Evolutionary conservation across 2,329 filamentous ascomycete genomes (phyloP).

Genomic region (Fusarium bulbicola): DNA sequence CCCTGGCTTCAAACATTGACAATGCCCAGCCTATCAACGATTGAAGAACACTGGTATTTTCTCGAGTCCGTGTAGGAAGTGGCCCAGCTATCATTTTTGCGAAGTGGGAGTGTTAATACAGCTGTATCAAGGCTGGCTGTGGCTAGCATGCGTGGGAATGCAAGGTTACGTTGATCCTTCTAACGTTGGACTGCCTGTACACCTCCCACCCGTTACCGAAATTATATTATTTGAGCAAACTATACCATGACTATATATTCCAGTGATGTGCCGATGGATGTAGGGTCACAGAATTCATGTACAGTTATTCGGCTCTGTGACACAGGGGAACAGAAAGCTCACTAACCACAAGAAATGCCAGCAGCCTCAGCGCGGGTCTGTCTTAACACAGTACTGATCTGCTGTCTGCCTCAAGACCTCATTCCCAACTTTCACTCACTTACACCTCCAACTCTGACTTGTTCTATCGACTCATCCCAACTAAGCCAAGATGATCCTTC

Average conservation of each 20-base stretch:
- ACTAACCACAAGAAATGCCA: background rate
- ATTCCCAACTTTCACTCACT: background rate
- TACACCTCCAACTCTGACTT: background rate
- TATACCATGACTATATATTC: background rate
- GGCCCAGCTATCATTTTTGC: background rate
- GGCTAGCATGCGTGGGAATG: background rate
- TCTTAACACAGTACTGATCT: background rate
- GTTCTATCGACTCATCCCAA: background rate
- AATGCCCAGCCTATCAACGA: background rate
- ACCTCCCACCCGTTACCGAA: background rate
- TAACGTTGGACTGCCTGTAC: background rate
- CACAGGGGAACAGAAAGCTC: background rate
- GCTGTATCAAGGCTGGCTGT: background rate
- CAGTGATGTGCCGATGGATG: background rate
- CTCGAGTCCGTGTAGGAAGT: background rate
- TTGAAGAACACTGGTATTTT: background rate
- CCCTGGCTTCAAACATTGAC: background rate
- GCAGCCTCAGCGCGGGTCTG: background rate
- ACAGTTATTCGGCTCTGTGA: background rate
- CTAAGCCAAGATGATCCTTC: constrained; percentile 7
- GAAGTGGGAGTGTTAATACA: background rate
- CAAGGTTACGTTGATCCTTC: background rate
- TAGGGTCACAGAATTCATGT: background rate
- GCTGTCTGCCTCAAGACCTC: background rate
- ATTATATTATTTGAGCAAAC: background rate